Evolutionary conservation across 78 protist genomes (phyloP).

Genomic region (Speleostelium caveatum): DNA sequence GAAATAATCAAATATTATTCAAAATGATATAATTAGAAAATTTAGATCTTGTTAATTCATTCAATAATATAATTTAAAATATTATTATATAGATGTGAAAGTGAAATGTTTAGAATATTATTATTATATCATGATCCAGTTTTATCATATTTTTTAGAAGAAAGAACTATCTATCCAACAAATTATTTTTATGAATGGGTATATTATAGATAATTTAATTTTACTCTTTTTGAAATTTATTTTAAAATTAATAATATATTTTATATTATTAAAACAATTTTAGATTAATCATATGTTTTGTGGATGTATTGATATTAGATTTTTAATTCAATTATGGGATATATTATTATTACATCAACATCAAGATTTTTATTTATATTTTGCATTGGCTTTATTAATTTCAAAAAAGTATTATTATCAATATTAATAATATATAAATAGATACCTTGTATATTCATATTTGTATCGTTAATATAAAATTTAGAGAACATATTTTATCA

Average conservation of each 20-base stretch:
- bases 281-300: slow-evolving; percentile 76
- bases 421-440: too few relatives aligned
- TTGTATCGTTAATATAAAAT: too few relatives aligned
- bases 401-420: slow-evolving; percentile 13
- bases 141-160: slow-evolving; percentile 37
- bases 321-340: slow-evolving; percentile 62
- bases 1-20: not conserved
- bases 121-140: slow-evolving; percentile 60
- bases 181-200: slow-evolving; percentile 71
- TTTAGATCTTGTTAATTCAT: not conserved
- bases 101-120: slow-evolving; percentile 80
- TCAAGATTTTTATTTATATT: slow-evolving; percentile 70
- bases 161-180: slow-evolving; percentile 36
- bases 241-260: not conserved
- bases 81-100: slow-evolving; percentile 39
- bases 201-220: not conserved
- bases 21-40: too few relatives aligned
- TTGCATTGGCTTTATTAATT: slow-evolving; percentile 36
- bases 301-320: slow-evolving; percentile 54
- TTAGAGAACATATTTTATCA: slow-evolving; percentile 44
- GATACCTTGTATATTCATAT: too few relatives aligned
- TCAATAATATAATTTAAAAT: not conserved
- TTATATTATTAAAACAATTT: not conserved
- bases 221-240: too few relatives aligned
- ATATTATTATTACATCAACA: slow-evolving; percentile 31